A percentile compares a stretch with the other conserved stretches of the same genome.
Conservation (phyloP, 1,284 basidiomycete species). For the Leccinum huronense region DNA sequence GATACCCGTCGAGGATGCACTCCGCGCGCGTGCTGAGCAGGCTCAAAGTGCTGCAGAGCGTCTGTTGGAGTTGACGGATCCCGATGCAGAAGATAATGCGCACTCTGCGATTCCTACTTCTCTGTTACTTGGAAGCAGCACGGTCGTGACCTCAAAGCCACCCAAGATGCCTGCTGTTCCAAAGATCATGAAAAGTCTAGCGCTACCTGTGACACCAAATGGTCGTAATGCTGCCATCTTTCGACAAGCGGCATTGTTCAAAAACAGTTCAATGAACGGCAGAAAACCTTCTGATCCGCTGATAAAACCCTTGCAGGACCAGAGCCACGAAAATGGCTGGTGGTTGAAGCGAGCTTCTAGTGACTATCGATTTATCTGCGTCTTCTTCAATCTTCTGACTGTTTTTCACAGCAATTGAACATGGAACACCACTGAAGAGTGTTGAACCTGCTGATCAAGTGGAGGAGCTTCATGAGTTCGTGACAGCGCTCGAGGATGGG, state of each 20-base stretch:
- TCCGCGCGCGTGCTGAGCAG: constrained; percentile 82
- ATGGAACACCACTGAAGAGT: constrained; percentile 43
- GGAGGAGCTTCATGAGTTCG: constrained; percentile 52
- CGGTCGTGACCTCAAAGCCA: constrained; percentile 40
- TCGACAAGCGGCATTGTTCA: constrained; percentile 73
- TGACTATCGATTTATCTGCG: constrained; percentile 32
- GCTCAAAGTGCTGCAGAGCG: constrained; percentile 85
- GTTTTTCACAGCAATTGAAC: constrained; percentile 46
- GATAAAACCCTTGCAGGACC: constrained; percentile 61
- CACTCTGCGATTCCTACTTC: constrained; percentile 57
- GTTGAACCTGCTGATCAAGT: constrained; percentile 40
- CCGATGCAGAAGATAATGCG: constrained; percentile 57
- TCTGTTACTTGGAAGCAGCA: constrained; percentile 48
- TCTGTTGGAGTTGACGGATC: constrained; percentile 74
- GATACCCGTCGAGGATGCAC: constrained; percentile 73
- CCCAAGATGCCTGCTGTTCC: constrained; percentile 27
- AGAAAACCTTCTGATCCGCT: constrained; percentile 47
- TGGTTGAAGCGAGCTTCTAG: constrained; percentile 70
- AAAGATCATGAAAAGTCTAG: constrained; percentile 28
- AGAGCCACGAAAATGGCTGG: constrained; percentile 69
- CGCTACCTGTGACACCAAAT: constrained; percentile 59
- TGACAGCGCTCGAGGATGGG: constrained; percentile 52
- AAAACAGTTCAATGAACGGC: constrained; percentile 68
- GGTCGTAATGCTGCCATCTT: constrained; percentile 57
- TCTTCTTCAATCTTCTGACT: constrained; percentile 19